Base-by-base conservation (phyloP, 139 green algal species). In the Chlamydomonas eustigma region DNA sequence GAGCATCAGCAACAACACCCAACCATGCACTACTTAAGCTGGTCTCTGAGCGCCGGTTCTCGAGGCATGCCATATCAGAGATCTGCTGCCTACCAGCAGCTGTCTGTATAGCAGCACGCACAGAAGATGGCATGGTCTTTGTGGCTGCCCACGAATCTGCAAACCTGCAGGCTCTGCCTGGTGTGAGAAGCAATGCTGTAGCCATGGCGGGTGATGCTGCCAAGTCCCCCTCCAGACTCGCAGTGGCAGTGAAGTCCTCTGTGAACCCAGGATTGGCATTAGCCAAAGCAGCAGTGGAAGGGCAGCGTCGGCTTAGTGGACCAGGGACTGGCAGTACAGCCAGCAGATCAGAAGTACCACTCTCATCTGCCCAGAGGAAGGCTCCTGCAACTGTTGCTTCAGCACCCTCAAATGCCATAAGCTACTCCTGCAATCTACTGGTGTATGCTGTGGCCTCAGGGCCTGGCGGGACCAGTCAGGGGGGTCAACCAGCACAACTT, bases 121-220 rank as follows among this genome's bases (percentile, higher is more conserved):
- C 39, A 32, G 80, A 81, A 30, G 80, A 81, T 30, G 75, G 80
- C 34, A 37, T 66, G 2, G 81, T 80, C 34, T 39, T 78, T 39
- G 32, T 90, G n/a, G 66, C 78, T 34, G 34, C 77, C 18, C 72
- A 88, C 71, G 74, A 88, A 39, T 52, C 28, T 5, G 72, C 73
- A 34, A 70, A 4, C 0, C 39, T 86, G 1, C 37, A 39, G 6
- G 33, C 68, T 1, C 73, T 89, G 4, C 74, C 78, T 34, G 76
- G 78, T 28, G 76, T 80, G 4, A 39, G 50, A 4, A 74, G 77
- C 30, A 74, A 71, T 32, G 78, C 77, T 28, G 37, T 77, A 1
- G 78, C 80, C 2, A 37, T 86, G 1, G 80, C 44, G 1, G 66
- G 73, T 2, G 39, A 32, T 33, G 28, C 58, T 3, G 34, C 37